Base-by-base conservation (phyloP, 371 early-diverging fungal genomes). In the Conidiobolus incongruus region DNA sequence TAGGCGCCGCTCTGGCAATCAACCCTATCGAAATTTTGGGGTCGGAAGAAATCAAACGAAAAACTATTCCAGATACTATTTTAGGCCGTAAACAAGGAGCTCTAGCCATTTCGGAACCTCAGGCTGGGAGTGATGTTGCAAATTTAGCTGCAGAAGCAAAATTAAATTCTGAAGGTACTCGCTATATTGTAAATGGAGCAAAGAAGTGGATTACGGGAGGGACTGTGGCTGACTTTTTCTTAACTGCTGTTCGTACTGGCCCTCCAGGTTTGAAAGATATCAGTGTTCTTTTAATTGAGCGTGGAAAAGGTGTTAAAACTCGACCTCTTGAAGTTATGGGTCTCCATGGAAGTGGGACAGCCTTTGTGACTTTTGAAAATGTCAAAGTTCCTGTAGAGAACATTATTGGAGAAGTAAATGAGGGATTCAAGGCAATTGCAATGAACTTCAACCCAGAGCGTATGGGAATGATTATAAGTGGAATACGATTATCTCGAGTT, bases 161-260 rank as follows among this genome's bases (percentile, higher is more conserved):
- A 47, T 72, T 77, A 52, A 63, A 68, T 41, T 60, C 69, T 8
- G 81, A 82, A 53, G 79, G 77, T 75, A 2, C 56, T 48, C 53
- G 68, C 45, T 85, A 66, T 55, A 61, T 85, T 32, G 61, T 82
- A 33, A 82, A 82, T 47, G 81, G 84, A 34, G 83, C 82, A 54
- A 86, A 86, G 68, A 83, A 83, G 58, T 79, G 77, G 72, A 74
- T 74, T 38, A 85, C 89, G 44, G 81, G 82, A 52, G 89, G 89
- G 44, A 70, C 69, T 0, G 83, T 74, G 58, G 81, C 85, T 10
- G 79, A 84, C 38, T 75, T 59, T 49, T 72, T 72, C 47, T 68
- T 69, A 0, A 58, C 59, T 24, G 78, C 72, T 35, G 80, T 66
- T 30, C 64, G 74, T 38, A 88, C 86, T 2, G 83, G 82, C 24